A percentile compares a stretch with the other conserved stretches of the same genome.
Conservation (phyloP, 345 rosid species). For the Cardamine chenopodiifolia region DNA sequence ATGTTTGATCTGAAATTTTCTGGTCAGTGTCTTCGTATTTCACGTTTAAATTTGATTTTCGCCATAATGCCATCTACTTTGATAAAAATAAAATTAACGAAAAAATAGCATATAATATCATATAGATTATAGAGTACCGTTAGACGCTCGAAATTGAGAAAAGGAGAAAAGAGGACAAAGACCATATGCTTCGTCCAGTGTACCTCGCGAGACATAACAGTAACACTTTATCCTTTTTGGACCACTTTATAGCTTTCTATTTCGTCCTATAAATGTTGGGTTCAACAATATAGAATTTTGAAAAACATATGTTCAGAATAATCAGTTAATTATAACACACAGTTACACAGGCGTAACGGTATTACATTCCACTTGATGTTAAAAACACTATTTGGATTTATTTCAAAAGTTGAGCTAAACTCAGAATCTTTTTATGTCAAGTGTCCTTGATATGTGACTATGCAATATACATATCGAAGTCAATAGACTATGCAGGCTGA, state of each 20-base stretch:
- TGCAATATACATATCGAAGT: slow-evolving; percentile 9
- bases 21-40: not conserved
- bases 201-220: slow-evolving; percentile 36
- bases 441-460: not conserved
- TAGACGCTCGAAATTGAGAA: slow-evolving; percentile 38
- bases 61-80: not conserved
- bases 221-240: slow-evolving; percentile 34
- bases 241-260: slow-evolving; percentile 36
- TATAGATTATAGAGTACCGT: slow-evolving; percentile 19
- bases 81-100: not conserved
- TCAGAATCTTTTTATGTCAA: not conserved
- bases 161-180: slow-evolving; percentile 31
- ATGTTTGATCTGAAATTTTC: not conserved
- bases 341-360: slow-evolving; percentile 5
- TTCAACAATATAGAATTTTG: not conserved
- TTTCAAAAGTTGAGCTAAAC: not conserved
- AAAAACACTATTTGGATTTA: not conserved
- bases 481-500: slow-evolving; percentile 18
- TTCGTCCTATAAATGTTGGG: not conserved
- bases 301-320: not conserved
- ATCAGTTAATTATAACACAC: slow-evolving; percentile 4
- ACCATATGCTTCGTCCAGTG: slow-evolving; percentile 37
- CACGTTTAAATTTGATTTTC: not conserved
- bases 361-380: slow-evolving; percentile 7
- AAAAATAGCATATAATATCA: not conserved